A percentile compares a stretch with the other conserved stretches of the same genome.
phyloP scores from a whole-genome alignment of 2,329 filamentous ascomycete genomes.

The Aciculosporium take region DNA sequence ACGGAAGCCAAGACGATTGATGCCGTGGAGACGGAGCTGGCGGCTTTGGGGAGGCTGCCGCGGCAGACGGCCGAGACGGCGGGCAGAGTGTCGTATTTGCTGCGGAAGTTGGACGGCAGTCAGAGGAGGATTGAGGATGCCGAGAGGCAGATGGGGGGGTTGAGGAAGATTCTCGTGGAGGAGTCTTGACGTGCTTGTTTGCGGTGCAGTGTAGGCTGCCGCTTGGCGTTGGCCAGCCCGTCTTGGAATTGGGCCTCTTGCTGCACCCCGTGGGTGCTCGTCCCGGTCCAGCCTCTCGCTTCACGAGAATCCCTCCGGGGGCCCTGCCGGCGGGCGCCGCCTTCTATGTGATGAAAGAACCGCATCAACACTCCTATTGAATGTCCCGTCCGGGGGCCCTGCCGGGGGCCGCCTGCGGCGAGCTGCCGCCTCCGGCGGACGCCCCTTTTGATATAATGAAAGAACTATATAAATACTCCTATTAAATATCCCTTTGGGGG shows the following conservation, averaged over 20 bases:
- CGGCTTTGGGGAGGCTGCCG: slow-evolving; percentile 53
- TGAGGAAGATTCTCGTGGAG: slow-evolving; percentile 51
- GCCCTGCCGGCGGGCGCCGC: too few species aligned
- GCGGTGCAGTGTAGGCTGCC: not conserved
- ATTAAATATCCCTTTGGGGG: too few species aligned
- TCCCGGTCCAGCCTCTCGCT: too few species aligned
- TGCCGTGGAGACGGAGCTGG: slow-evolving; percentile 66
- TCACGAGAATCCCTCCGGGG: too few species aligned
- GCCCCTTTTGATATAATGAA: too few species aligned
- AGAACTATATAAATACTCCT: too few species aligned
- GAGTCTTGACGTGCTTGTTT: slow-evolving; percentile 23
- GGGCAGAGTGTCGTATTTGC: slow-evolving; percentile 54
- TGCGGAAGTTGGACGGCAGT: slow-evolving; percentile 57
- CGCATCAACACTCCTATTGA: too few species aligned
- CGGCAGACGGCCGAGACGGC: slow-evolving; percentile 55
- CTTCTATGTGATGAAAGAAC: too few species aligned
- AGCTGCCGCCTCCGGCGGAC: too few species aligned
- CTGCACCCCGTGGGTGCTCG: not conserved
- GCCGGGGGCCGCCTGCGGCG: too few species aligned
- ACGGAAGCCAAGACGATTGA: slow-evolving; percentile 61
- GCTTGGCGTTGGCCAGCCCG: too few species aligned
- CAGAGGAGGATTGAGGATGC: slow-evolving; percentile 61
- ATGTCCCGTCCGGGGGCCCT: too few species aligned
- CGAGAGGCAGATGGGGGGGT: slow-evolving; percentile 53
- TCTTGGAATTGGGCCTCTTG: not conserved